These are phyloP conservation scores for Lycium ferocissimum DNA, from an alignment of 257 asterid genomes.

Conservation along the genomic window DNA sequence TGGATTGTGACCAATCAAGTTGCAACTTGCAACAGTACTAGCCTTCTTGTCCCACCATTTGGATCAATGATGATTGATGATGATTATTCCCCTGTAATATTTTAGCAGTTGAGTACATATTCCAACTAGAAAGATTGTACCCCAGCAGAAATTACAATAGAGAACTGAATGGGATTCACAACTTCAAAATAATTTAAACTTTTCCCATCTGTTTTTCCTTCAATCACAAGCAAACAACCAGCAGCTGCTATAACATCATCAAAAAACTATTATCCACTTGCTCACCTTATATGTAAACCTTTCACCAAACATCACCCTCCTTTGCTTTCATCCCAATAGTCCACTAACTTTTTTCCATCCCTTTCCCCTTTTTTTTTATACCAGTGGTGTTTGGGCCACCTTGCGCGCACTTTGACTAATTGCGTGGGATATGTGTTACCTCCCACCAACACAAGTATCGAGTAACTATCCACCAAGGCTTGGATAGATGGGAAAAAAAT, in stretches of 20 bases:
- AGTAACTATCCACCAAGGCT: background rate
- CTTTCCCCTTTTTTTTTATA: background rate
- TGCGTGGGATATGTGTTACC: background rate
- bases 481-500: background rate
- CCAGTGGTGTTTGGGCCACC: rapidly evolving
- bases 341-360: slow-evolving; percentile 1
- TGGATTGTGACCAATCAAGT: slow-evolving; percentile 7
- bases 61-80: background rate
- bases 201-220: slow-evolving; percentile 32
- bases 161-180: background rate
- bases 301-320: slow-evolving; percentile 31
- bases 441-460: background rate
- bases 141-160: slow-evolving; percentile 12
- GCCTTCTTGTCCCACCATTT: background rate
- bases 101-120: background rate
- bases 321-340: background rate
- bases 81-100: background rate
- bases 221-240: slow-evolving; percentile 58
- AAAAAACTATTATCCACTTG: slow-evolving; percentile 34
- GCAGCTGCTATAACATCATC: slow-evolving; percentile 43
- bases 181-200: background rate
- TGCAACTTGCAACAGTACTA: background rate
- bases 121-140: background rate
- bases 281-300: slow-evolving; percentile 48
- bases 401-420: background rate